Evolutionary conservation across 177 flowering plant genomes (phyloP).

Genomic region (Vitis hybrid): DNA sequence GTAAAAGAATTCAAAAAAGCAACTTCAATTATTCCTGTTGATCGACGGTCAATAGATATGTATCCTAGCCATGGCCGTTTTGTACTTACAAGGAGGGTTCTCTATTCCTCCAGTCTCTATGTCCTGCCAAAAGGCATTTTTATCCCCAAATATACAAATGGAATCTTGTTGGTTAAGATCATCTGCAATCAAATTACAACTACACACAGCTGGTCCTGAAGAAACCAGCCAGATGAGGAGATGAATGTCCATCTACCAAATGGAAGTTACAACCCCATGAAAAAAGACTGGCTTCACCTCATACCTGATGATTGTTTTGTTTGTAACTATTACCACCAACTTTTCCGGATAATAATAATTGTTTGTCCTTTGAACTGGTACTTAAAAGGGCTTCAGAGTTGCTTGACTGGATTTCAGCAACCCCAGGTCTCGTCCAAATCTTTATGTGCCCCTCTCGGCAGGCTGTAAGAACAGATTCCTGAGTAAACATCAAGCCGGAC

Average conservation of each 20-base stretch:
- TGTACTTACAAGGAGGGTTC: slow-evolving; percentile 31
- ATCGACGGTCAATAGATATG: slow-evolving; percentile 11
- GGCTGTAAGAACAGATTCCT: slow-evolving; percentile 77
- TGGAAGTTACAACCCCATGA: slow-evolving; percentile 11
- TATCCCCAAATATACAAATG: slow-evolving; percentile 31
- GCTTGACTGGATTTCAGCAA: slow-evolving; percentile 53
- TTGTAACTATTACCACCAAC: slow-evolving; percentile 44
- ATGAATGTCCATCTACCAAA: slow-evolving; percentile 18
- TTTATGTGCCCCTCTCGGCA: slow-evolving; percentile 94
- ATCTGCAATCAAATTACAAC: slow-evolving; percentile 13
- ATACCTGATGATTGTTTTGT: slow-evolving; percentile 21
- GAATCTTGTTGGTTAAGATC: slow-evolving; percentile 21
- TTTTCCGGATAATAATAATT: slow-evolving; percentile 32
- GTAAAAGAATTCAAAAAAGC: slow-evolving; percentile 17
- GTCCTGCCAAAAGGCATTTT: slow-evolving; percentile 18
- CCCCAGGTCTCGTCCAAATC: slow-evolving; percentile 88
- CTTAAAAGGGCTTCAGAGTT: slow-evolving; percentile 44
- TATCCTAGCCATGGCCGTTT: slow-evolving; percentile 28
- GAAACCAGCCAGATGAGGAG: slow-evolving; percentile 21
- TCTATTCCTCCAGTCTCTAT: slow-evolving; percentile 15
- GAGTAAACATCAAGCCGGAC: slow-evolving; percentile 82
- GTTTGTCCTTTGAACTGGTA: slow-evolving; percentile 59
- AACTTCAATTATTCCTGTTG: slow-evolving; percentile 25
- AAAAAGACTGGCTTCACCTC: slow-evolving; percentile 8
- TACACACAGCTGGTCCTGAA: slow-evolving; percentile 8